Evolutionary conservation across 2,329 filamentous ascomycete genomes (phyloP).

Genomic region (Neopestalotiopsis sp.): DNA sequence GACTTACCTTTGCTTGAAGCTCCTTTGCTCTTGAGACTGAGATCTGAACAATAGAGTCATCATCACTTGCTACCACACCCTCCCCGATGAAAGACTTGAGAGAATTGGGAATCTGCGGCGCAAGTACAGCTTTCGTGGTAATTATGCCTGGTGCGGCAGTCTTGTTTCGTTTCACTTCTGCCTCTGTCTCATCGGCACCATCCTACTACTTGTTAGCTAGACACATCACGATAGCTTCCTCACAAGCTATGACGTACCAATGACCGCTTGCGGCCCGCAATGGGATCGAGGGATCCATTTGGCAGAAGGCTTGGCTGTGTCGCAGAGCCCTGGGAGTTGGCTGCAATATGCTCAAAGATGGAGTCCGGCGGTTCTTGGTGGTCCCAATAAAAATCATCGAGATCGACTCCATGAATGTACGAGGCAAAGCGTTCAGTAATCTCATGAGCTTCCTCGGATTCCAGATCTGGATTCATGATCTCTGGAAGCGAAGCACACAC

Average conservation of each 20-base stretch:
- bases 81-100: constrained; percentile 37
- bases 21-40: constrained; percentile 37
- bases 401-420: constrained; percentile 47
- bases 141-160: constrained; percentile 33
- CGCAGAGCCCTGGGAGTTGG: constrained; percentile 40
- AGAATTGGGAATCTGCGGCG: constrained; percentile 36
- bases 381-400: constrained; percentile 50
- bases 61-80: constrained; percentile 23
- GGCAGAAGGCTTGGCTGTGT: constrained; percentile 34
- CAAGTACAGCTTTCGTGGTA: constrained; percentile 23
- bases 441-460: constrained; percentile 49
- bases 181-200: constrained; percentile 37
- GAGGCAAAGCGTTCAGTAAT: constrained; percentile 53
- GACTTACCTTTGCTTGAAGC: constrained; percentile 36
- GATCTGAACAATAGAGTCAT: constrained; percentile 34
- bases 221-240: neutral
- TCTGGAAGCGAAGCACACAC: constrained; percentile 37
- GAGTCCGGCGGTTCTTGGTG: constrained; percentile 52
- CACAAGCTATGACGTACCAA: constrained; percentile 43
- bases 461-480: constrained; percentile 47
- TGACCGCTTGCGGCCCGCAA: constrained; percentile 52
- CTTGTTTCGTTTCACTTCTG: constrained; percentile 37
- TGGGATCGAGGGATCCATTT: constrained; percentile 20
- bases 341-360: constrained; percentile 53
- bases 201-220: constrained; percentile 35